Evolutionary conservation across 1,139 yeast species (phyloP).

Genomic region (Suhomyces coccinellae): DNA sequence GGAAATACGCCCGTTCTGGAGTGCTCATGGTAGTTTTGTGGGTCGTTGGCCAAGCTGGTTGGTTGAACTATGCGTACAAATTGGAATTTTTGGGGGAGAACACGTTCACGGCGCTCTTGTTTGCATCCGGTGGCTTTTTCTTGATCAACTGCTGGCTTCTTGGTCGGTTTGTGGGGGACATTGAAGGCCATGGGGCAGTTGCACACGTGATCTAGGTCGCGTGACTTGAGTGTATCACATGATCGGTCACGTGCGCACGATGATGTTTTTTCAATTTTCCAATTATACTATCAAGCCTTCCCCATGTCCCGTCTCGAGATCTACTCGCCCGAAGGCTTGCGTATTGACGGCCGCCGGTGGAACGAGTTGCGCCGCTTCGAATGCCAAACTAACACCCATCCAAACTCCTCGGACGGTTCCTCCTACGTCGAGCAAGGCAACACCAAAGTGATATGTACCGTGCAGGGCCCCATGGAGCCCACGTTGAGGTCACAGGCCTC

Average conservation of each 20-base stretch:
- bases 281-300: background rate
- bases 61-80: constrained; percentile 79
- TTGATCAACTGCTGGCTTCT: constrained; percentile 64
- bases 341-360: constrained; percentile 94
- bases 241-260: background rate
- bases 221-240: too few species aligned
- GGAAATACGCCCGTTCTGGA: constrained; percentile 31
- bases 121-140: constrained; percentile 66
- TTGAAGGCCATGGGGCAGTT: constrained; percentile 3
- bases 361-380: constrained; percentile 83
- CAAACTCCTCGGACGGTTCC: constrained; percentile 88
- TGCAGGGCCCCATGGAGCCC: constrained; percentile 91
- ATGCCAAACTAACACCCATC: constrained; percentile 84
- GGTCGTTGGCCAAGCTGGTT: constrained; percentile 69
- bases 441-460: constrained; percentile 81
- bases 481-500: constrained; percentile 48
- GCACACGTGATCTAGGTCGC: too few species aligned
- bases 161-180: constrained; percentile 55
- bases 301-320: constrained; percentile 56
- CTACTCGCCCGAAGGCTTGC: constrained; percentile 90
- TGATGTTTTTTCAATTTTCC: constrained; percentile 5
- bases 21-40: constrained; percentile 50
- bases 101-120: constrained; percentile 63
- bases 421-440: constrained; percentile 92
- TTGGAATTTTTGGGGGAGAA: constrained; percentile 77